Evolutionary conservation across 306 rosid genomes (phyloP).

Genomic region (Gynostemma pentaphyllum): DNA sequence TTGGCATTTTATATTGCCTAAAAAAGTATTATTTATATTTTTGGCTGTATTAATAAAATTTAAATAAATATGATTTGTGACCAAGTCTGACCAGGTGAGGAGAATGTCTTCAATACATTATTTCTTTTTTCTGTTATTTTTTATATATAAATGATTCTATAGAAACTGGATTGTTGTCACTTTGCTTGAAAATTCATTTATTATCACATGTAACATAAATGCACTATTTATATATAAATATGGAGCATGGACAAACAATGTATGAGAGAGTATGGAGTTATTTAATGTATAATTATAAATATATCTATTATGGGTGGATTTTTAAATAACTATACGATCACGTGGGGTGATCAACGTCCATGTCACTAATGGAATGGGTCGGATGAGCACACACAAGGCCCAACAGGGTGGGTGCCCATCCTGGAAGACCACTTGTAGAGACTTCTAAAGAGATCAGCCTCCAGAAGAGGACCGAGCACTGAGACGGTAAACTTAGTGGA

Average conservation of each 20-base stretch:
- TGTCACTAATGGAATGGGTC: background rate
- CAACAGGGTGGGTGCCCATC: too few relatives aligned
- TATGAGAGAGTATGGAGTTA: background rate
- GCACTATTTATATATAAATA: background rate
- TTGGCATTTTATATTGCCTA: background rate
- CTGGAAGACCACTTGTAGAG: too few relatives aligned
- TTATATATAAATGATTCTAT: background rate
- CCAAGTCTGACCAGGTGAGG: slow-evolving; percentile 5
- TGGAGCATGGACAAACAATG: background rate
- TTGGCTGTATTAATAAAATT: background rate
- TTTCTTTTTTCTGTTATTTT: background rate
- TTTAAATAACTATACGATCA: too few relatives aligned
- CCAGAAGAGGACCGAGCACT: too few relatives aligned
- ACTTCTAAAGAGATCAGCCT: too few relatives aligned
- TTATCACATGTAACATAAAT: slow-evolving; percentile 1
- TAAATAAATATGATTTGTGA: background rate
- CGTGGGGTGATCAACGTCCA: too few relatives aligned
- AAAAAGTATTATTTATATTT: background rate
- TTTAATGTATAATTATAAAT: background rate
- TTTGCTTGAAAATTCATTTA: slow-evolving; percentile 2
- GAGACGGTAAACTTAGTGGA: too few relatives aligned
- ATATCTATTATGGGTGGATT: background rate
- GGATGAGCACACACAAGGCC: background rate
- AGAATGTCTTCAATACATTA: background rate
- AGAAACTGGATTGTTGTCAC: background rate